Conservation (phyloP, 1,284 basidiomycete species). For the Marasmius sp. region DNA sequence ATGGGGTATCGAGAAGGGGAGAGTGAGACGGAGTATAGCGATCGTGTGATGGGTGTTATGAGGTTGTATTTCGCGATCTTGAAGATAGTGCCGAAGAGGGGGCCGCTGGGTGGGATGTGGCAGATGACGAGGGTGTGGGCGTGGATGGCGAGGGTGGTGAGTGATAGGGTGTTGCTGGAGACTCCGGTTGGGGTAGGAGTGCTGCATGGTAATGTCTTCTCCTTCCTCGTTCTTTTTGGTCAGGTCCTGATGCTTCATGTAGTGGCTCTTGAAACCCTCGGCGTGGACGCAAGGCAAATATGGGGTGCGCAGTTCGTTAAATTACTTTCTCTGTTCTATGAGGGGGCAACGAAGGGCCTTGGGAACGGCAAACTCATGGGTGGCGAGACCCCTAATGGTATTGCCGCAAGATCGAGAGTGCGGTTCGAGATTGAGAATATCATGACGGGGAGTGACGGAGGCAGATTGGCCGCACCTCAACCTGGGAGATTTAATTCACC, state of each 20-base stretch:
- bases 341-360: constrained; percentile 57
- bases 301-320: constrained; percentile 85
- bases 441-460: constrained; percentile 29
- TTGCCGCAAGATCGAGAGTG: constrained; percentile 57
- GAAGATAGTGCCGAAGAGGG: constrained; percentile 32
- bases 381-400: constrained; percentile 54
- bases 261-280: constrained; percentile 77
- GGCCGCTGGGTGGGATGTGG: constrained; percentile 50
- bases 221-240: constrained; percentile 14
- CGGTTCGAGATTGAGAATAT: constrained; percentile 67
- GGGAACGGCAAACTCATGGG: constrained; percentile 49
- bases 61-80: constrained; percentile 88
- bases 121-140: constrained; percentile 67
- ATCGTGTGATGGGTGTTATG: constrained; percentile 81
- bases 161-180: constrained; percentile 48
- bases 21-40: constrained; percentile 62
- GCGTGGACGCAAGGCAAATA: constrained; percentile 54
- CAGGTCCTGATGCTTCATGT: constrained; percentile 14
- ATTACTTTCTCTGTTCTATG: constrained; percentile 65
- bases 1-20: constrained; percentile 62
- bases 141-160: constrained; percentile 63
- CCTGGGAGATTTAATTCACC: too few relatives aligned
- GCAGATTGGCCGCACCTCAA: background rate
- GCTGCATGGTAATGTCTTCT: constrained; percentile 62
- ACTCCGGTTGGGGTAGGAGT: constrained; percentile 58